Evolutionary conservation across 2,329 filamentous ascomycete genomes (phyloP), one percentile per base, ranked within the genome.

Genomic region (Metarhizium robertsii): DNA sequence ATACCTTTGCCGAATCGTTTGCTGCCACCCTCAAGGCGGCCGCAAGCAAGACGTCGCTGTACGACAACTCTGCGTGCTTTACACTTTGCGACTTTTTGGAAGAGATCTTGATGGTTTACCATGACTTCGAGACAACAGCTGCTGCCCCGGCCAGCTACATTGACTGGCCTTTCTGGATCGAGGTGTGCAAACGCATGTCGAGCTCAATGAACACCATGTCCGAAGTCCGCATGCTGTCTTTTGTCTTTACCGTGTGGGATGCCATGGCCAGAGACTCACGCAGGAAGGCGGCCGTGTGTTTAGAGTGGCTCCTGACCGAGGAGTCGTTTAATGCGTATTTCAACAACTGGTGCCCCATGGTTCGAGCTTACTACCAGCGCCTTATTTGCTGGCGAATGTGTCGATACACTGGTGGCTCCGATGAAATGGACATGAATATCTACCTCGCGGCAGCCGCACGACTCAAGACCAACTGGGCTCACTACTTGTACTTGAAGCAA

Each of bases 281-380:
- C 52, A 80, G 88, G 52, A 95, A 92, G 69, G 76, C 80, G 55
- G 74, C 79, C 14, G 67, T 95, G 18, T 95, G 89, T 66, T 64
- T 87, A 32, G 82, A 84, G 25, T 92, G 94, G 76, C 73, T 96
- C 43, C 74, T 96, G 13, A 80, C 85, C 6, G 85, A 88, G 54
- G 78, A 85, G 30, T 80, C 87, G 2, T 96, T 96, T 67, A 84
- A 88, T 65, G 83, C 82, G 58, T 85, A 90, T 58, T 96, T 96
- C 72, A 92, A 88, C 65, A 90, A 96, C 65, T 96, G 92, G 91
- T 95, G 90, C 65, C 90, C 92, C 0, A 95, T 96, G 92, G 90
- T 96, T 25, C 83, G 92, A 58, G 87, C 90, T 14, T 96, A 96
- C 69, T 96, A 87, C 67, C 94, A 95, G 81, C 88, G 92, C 50